Evolutionary conservation across 2,329 filamentous ascomycete species (phyloP).

Genomic region (Magnaporthiopsis poae): DNA sequence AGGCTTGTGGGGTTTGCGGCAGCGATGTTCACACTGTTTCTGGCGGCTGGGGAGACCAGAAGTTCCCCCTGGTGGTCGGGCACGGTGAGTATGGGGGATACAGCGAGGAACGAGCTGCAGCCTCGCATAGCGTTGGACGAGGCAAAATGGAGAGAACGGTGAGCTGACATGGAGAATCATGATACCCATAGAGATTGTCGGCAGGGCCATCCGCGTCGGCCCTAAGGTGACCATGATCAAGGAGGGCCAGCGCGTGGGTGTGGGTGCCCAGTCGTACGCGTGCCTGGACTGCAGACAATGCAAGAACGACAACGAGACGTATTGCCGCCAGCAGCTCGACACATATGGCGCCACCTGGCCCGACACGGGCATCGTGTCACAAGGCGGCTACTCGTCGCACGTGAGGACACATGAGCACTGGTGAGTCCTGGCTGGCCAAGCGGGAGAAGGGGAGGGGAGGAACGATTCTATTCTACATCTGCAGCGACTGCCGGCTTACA

Average conservation of each 20-base stretch:
- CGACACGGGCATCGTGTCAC: slow-evolving; percentile 42
- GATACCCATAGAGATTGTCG: slow-evolving; percentile 49
- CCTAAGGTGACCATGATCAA: slow-evolving; percentile 51
- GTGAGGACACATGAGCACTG: slow-evolving; percentile 59
- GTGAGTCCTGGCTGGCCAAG: slow-evolving; percentile 23
- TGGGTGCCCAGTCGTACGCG: slow-evolving; percentile 58
- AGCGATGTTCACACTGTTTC: slow-evolving; percentile 63
- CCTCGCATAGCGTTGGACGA: too few relatives aligned
- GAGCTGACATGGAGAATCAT: background rate
- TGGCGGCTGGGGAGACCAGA: slow-evolving; percentile 56
- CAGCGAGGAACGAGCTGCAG: background rate
- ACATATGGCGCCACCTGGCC: slow-evolving; percentile 50
- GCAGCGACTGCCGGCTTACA: too few relatives aligned
- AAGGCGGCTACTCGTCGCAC: slow-evolving; percentile 42
- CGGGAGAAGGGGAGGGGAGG: too few relatives aligned
- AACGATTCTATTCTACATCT: too few relatives aligned
- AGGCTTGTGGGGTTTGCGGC: slow-evolving; percentile 67
- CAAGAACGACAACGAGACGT: slow-evolving; percentile 57
- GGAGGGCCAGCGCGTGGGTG: slow-evolving; percentile 54
- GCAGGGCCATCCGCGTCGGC: slow-evolving; percentile 57
- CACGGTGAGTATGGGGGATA: slow-evolving; percentile 38
- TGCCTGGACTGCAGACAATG: slow-evolving; percentile 58
- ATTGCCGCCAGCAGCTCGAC: slow-evolving; percentile 50
- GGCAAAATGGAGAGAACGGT: too few relatives aligned
- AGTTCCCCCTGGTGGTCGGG: slow-evolving; percentile 56